Evolutionary conservation across 2,329 filamentous ascomycete species (phyloP), one percentile per base, ranked within the genome.

Genomic region (Grosmannia clavigera): DNA sequence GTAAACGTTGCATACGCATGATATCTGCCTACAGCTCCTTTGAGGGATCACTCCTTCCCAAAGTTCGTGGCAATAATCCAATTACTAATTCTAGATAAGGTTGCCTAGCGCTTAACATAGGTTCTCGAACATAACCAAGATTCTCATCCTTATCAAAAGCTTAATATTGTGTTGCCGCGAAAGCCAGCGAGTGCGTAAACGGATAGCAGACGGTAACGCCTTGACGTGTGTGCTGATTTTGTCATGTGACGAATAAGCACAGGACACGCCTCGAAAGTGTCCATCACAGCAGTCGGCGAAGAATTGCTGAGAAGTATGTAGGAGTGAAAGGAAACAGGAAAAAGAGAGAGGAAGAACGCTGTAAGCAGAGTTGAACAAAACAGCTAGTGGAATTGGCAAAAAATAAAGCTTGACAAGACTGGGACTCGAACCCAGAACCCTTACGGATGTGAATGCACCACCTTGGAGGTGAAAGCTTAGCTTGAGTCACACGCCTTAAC

Each of bases 351-450:
- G 22, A 22, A 22, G 22, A 22, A 22, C 22, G 22, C 1, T 22
- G 40, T 16, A 43, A 16, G 9, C 9, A 43, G 40, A 43, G 9
- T 43, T 43, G 40, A 11, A 11, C 10, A 35, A 31, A 31, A 31
- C 4, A 4, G 29, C 29, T 7, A 7, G 5, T 4, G 5, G 7
- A 31, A 31, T 4, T 1, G 29, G 29, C 29, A 31, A 31, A 35
- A 35, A 35, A 9, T 9, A 9, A 11, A 35, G 10, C 33, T 35
- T 35, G 33, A 35, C 54, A 55, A 55, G 35, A 43, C 54, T 40
- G 53, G 53, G 53, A 55, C 53, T 55, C 53, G 52, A 54, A 54
- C 52, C 33, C 54, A 55, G 35, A 55, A 55, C 35, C n/a, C 35
- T 56, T 43, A 56, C 35, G 33, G 54, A 40, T 40, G 35, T 55